These are phyloP conservation scores for Crataegus laevigata DNA, from an alignment of 306 rosid species.

Conservation along the genomic window DNA sequence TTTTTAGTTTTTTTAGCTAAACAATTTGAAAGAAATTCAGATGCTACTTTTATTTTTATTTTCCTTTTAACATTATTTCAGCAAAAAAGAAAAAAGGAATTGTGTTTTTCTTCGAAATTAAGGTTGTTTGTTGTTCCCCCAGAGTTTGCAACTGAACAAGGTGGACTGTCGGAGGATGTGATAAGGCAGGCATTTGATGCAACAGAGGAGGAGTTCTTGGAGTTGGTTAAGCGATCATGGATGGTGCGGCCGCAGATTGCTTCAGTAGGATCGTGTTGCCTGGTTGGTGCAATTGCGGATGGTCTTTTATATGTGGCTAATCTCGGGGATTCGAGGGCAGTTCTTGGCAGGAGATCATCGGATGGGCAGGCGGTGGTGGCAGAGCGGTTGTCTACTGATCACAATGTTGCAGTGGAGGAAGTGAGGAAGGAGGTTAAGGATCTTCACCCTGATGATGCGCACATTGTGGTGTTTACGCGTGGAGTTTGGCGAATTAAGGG, in stretches of 20 bases:
- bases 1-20: not conserved
- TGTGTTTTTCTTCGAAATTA: not conserved
- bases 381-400: slow-evolving; percentile 61
- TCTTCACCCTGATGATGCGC: slow-evolving; percentile 66
- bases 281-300: slow-evolving; percentile 51
- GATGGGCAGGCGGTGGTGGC: slow-evolving; percentile 34
- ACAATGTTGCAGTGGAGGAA: slow-evolving; percentile 59
- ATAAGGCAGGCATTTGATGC: slow-evolving; percentile 52
- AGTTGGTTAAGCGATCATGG: slow-evolving; percentile 47
- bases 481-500: slow-evolving; percentile 77
- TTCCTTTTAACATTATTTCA: not conserved
- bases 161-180: slow-evolving; percentile 61
- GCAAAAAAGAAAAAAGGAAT: not conserved
- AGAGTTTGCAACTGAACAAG: slow-evolving; percentile 48
- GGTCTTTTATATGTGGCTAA: slow-evolving; percentile 54
- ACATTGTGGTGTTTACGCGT: slow-evolving; percentile 41
- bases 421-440: slow-evolving; percentile 61
- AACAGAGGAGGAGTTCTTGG: slow-evolving; percentile 50
- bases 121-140: not conserved
- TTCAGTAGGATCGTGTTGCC: slow-evolving; percentile 65
- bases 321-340: slow-evolving; percentile 68
- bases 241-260: slow-evolving; percentile 43
- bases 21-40: not conserved
- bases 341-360: slow-evolving; percentile 43
- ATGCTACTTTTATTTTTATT: not conserved